Evolutionary conservation across 2,329 filamentous ascomycete genomes (phyloP), one percentile per base, ranked within the genome.

Genomic region (Lojkania enalia): DNA sequence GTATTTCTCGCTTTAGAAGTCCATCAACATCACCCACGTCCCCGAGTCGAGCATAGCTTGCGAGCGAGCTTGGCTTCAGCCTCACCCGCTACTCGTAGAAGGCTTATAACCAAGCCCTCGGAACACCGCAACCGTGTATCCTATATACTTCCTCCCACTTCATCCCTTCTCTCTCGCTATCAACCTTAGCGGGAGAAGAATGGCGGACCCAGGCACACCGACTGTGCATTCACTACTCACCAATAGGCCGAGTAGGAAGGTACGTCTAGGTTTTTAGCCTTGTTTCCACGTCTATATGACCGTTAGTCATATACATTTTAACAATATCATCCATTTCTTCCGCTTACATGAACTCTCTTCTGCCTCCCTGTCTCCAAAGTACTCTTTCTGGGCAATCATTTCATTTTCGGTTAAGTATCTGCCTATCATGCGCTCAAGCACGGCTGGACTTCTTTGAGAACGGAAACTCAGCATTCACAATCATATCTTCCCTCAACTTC

Each of bases 111-210:
- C 42, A 20, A 46, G 46, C 49, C 48, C 44, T 25, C 5, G 18
- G n/a, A 20, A 33, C 38, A 42, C 41, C 51, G 51, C 46, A 45
- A 58, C 50, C 32, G 56, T 50, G 57, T 64, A 63, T 58, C 61
- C 61, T 21, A 61, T 64, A 35, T 64, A 63, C 47, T 64, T 63
- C 35, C 59, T 64, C 40, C 58, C 58, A 18, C 48, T 63, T 4
- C 59, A 64, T 29, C 60, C 61, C 14, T 63, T 63, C 49, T 62
- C 60, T 20, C 50, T 63, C 41, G 60, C 60, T 32, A 61, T 63
- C 44, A 63, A 61, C 36, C 53, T 58, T 23, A 47, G 40, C 13
- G 21, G 21, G 5, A 23, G 50, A 27, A 39, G 46, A 33, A 42
- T 40, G 12, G 25, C 49, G n/a, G 41, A 55, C 20, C 33, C 52